Evolutionary conservation across 371 early-diverging fungal species (phyloP).

Genomic region (Thermomucor indicae-seudaticae): DNA sequence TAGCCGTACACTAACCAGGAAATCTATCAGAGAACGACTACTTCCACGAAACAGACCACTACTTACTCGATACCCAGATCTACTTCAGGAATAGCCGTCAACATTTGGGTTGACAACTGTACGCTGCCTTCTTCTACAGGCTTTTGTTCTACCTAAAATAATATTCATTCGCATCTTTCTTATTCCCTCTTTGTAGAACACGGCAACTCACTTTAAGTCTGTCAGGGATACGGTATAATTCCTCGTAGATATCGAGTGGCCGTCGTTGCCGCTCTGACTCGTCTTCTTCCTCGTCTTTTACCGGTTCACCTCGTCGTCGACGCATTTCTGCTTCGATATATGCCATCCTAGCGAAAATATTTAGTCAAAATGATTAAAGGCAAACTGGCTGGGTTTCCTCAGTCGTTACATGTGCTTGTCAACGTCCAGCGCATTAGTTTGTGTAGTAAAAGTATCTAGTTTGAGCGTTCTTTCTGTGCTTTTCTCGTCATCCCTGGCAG

Average conservation of each 20-base stretch:
- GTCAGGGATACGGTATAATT: conserved; percentile 69
- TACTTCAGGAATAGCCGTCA: conserved; percentile 92
- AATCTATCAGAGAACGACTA: background rate
- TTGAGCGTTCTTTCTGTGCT: conserved; percentile 38
- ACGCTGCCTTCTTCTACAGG: conserved; percentile 82
- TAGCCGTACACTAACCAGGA: conserved; percentile 55
- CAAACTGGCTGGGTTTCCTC: background rate
- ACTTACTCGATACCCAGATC: conserved; percentile 83
- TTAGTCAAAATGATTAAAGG: background rate
- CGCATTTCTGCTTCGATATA: conserved; percentile 76
- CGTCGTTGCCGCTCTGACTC: conserved; percentile 15
- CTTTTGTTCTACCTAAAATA: conserved; percentile 32
- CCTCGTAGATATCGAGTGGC: conserved; percentile 48
- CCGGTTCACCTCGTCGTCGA: conserved; percentile 45
- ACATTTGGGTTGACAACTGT: conserved; percentile 82
- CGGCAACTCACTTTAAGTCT: conserved; percentile 52
- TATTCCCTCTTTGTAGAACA: background rate
- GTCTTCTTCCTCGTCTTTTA: conserved; percentile 27
- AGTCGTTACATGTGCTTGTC: conserved; percentile 74
- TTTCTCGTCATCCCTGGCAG: conserved; percentile 26
- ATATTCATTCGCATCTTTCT: background rate
- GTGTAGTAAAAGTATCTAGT: conserved; percentile 74
- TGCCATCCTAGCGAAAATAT: conserved; percentile 58
- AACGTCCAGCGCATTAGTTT: conserved; percentile 80
- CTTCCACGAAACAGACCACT: too few species aligned